A percentile compares a stretch with the other conserved stretches of the same genome.
Evolutionary conservation across 2,329 filamentous ascomycete species (phyloP).

Genomic region (Metarhizium album): DNA sequence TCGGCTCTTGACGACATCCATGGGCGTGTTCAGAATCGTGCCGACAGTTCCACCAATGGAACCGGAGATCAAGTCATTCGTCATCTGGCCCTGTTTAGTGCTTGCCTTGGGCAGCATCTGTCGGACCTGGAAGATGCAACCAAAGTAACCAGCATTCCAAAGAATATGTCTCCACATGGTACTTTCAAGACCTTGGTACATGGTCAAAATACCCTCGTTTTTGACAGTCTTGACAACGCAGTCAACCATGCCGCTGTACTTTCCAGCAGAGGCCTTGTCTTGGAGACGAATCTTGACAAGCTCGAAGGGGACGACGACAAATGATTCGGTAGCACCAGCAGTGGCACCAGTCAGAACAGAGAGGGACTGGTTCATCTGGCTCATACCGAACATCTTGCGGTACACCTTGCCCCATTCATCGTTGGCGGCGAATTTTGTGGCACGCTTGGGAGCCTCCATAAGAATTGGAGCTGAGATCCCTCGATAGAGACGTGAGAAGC

Average conservation of each 20-base stretch:
- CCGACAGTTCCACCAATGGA: conserved; percentile 77
- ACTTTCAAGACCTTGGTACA: conserved; percentile 95
- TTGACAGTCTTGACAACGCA: conserved; percentile 72
- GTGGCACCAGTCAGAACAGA: conserved; percentile 90
- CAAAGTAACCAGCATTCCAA: conserved; percentile 96
- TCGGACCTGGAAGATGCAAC: conserved; percentile 95
- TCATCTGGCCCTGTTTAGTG: conserved; percentile 69
- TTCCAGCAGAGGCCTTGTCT: conserved; percentile 85
- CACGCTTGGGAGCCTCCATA: conserved; percentile 91
- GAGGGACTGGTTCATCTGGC: conserved; percentile 84
- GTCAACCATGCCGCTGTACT: conserved; percentile 75
- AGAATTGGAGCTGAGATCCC: conserved; percentile 92
- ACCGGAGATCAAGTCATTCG: conserved; percentile 81
- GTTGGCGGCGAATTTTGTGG: conserved; percentile 98
- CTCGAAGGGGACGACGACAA: conserved; percentile 97
- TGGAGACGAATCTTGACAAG: conserved; percentile 97
- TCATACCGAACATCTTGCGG: conserved; percentile 70
- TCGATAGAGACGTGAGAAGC: conserved; percentile 83
- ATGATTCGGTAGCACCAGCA: conserved; percentile 88
- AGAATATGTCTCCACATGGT: conserved; percentile 87
- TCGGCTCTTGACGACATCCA: conserved; percentile 96
- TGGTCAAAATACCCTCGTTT: conserved; percentile 71
- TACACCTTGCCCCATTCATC: conserved; percentile 97
- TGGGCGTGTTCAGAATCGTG: conserved; percentile 86
- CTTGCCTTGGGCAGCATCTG: conserved; percentile 70